A percentile compares a stretch with the other conserved stretches of the same genome.
Conservation (phyloP, 1,284 basidiomycete species). For the Puccinia polysora region DNA sequence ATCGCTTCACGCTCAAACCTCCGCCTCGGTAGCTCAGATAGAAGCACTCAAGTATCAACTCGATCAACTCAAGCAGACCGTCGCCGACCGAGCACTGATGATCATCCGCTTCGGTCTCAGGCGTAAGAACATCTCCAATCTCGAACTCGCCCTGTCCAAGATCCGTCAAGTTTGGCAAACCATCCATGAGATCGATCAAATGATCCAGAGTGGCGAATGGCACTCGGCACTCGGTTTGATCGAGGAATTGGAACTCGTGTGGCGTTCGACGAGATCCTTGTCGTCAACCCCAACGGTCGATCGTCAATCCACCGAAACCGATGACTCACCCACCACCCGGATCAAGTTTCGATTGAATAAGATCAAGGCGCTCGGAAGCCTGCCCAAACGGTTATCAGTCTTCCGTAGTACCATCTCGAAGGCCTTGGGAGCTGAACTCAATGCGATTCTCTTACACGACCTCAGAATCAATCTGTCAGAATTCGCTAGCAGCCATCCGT, state of each 20-base stretch:
- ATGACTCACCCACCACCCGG: slow-evolving; percentile 13
- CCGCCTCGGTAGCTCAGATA: slow-evolving; percentile 73
- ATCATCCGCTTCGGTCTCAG: slow-evolving; percentile 66
- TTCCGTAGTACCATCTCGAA: slow-evolving; percentile 25
- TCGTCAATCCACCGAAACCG: neutral
- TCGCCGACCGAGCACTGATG: slow-evolving; percentile 70
- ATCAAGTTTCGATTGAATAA: slow-evolving; percentile 8
- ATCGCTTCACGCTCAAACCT: slow-evolving; percentile 80
- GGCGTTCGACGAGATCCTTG: slow-evolving; percentile 49
- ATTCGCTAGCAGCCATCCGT: slow-evolving; percentile 2
- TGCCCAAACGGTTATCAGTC: slow-evolving; percentile 6
- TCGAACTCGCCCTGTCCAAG: slow-evolving; percentile 58
- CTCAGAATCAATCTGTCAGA: slow-evolving; percentile 31
- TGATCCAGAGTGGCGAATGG: slow-evolving; percentile 79
- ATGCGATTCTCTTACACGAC: slow-evolving; percentile 27
- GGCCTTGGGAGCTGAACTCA: slow-evolving; percentile 35
- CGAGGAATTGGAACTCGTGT: slow-evolving; percentile 67
- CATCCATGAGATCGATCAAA: slow-evolving; percentile 68
- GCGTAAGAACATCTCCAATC: slow-evolving; percentile 61
- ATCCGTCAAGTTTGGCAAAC: slow-evolving; percentile 63
- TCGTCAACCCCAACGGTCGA: neutral
- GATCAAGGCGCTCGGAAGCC: slow-evolving; percentile 9
- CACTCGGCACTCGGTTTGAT: slow-evolving; percentile 71
- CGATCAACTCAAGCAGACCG: slow-evolving; percentile 69
- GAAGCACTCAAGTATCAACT: slow-evolving; percentile 67